Conservation (phyloP, 2,329 filamentous ascomycete species). For the Balansia obtecta region DNA sequence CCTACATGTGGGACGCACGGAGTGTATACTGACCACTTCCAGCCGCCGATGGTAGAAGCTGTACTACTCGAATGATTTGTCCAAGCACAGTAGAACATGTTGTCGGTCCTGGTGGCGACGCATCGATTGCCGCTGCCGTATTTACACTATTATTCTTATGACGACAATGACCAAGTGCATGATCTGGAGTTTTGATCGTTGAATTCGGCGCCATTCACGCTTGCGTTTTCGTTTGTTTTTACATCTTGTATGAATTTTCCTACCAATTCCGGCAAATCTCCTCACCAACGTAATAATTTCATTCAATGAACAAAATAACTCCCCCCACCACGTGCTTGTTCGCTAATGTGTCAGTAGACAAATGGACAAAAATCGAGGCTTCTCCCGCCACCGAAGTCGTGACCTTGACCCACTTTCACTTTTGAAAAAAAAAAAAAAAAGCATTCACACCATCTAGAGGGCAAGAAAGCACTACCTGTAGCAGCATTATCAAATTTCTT, state of each 20-base stretch:
- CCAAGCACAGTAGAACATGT: not conserved
- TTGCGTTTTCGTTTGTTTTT: not conserved
- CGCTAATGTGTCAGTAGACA: no score
- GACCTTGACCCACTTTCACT: no score
- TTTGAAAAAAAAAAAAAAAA: no score
- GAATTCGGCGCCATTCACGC: not conserved
- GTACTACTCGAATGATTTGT: not conserved
- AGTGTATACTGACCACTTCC: slow-evolving; percentile 4
- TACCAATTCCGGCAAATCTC: not conserved
- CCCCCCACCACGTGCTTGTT: not conserved
- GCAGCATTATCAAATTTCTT: no score
- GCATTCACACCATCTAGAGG: no score
- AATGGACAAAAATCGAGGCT: no score
- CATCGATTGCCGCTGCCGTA: not conserved
- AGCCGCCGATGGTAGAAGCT: slow-evolving; percentile 24
- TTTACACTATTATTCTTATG: not conserved
- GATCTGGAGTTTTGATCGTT: not conserved
- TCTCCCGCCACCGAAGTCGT: no score
- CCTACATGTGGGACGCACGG: not conserved
- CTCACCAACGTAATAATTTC: not conserved
- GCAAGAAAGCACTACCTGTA: no score
- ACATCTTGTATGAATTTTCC: not conserved
- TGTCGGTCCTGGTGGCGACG: not conserved
- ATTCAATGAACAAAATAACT: not conserved
- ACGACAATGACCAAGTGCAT: slow-evolving; percentile 6